A percentile compares a stretch with the other conserved stretches of the same genome.
These are phyloP conservation scores for Penicillium griseofulvum DNA, from an alignment of 2,329 filamentous ascomycete genomes.

Conservation along the genomic window DNA sequence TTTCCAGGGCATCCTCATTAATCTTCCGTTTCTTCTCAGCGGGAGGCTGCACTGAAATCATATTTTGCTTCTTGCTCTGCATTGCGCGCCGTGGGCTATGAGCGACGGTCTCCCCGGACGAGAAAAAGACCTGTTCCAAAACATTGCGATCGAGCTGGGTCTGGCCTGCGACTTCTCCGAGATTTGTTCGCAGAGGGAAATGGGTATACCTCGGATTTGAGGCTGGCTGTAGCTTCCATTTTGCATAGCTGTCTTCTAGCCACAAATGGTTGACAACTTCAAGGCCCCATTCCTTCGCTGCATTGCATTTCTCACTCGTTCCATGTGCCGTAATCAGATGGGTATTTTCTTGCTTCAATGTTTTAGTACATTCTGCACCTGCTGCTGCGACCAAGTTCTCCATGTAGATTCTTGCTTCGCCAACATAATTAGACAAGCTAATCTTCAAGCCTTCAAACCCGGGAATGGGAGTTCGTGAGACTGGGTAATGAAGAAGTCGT, in stretches of 20 bases:
- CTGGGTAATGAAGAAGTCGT: slow-evolving; percentile 83
- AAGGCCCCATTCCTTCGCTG: slow-evolving; percentile 88
- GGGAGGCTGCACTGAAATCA: slow-evolving; percentile 23
- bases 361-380: slow-evolving; percentile 89
- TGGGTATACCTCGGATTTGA: slow-evolving; percentile 75
- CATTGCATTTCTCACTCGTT: slow-evolving; percentile 87
- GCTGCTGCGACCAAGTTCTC: slow-evolving; percentile 84
- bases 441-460: slow-evolving; percentile 76
- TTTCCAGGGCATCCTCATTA: slow-evolving; percentile 16
- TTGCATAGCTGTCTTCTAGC: slow-evolving; percentile 96
- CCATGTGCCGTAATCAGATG: slow-evolving; percentile 90
- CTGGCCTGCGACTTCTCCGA: slow-evolving; percentile 89
- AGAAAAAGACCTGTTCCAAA: slow-evolving; percentile 67
- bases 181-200: slow-evolving; percentile 84
- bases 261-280: slow-evolving; percentile 91
- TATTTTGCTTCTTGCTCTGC: slow-evolving; percentile 39
- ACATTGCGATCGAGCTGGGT: slow-evolving; percentile 74
- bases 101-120: slow-evolving; percentile 29
- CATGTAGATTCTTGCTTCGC: slow-evolving; percentile 87
- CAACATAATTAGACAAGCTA: slow-evolving; percentile 93
- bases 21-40: slow-evolving; percentile 21
- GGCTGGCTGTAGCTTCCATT: slow-evolving; percentile 71
- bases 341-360: slow-evolving; percentile 91
- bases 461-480: slow-evolving; percentile 72
- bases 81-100: slow-evolving; percentile 28